These are phyloP conservation scores for Ceriops tagal DNA, from an alignment of 345 rosid genomes.

Conservation along the genomic window DNA sequence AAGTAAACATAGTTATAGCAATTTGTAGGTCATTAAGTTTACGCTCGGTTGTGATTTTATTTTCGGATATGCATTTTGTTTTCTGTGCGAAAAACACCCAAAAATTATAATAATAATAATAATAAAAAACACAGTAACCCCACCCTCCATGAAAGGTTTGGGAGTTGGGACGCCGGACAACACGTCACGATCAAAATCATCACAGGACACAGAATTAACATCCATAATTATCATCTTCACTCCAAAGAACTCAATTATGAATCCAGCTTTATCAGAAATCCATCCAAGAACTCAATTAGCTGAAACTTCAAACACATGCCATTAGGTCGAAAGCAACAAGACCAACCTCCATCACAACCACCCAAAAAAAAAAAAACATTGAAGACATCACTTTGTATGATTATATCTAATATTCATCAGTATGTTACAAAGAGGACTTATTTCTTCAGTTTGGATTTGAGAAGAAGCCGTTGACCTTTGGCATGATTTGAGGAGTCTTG, in stretches of 20 bases:
- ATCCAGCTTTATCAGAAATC: not conserved
- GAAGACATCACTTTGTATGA: not conserved
- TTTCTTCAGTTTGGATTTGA: conserved; percentile 53
- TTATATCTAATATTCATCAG: not conserved
- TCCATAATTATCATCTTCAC: not conserved
- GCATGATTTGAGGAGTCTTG: conserved; percentile 85
- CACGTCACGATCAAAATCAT: too few relatives aligned
- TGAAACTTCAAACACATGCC: not conserved
- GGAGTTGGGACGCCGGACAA: too few relatives aligned
- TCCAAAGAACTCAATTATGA: not conserved
- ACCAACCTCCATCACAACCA: not conserved
- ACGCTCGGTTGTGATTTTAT: too few relatives aligned
- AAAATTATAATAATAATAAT: too few relatives aligned
- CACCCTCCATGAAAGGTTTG: too few relatives aligned
- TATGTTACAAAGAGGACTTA: not conserved
- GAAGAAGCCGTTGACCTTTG: conserved; percentile 80
- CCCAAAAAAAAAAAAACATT: not conserved
- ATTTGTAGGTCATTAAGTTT: too few relatives aligned
- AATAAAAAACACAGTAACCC: too few relatives aligned
- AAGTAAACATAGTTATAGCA: too few relatives aligned
- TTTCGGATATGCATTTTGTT: too few relatives aligned
- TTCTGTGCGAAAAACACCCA: too few relatives aligned
- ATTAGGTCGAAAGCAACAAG: not conserved
- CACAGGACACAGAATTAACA: too few relatives aligned
- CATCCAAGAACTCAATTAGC: too few relatives aligned